phyloP scores from a whole-genome alignment of 495 filamentous ascomycete genomes.

The Aspergillus campestris region DNA sequence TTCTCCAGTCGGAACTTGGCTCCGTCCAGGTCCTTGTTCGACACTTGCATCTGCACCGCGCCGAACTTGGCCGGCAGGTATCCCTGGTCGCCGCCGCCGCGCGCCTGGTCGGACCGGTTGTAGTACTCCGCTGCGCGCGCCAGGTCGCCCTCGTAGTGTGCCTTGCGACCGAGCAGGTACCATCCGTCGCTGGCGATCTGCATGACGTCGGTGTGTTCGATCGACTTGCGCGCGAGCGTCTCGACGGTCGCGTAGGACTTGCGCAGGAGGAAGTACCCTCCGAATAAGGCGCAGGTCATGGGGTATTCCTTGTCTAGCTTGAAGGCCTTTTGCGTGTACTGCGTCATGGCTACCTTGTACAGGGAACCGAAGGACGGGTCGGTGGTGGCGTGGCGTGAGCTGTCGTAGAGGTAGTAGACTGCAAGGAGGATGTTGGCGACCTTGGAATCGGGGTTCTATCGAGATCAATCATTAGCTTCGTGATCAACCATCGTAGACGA shows the following conservation, averaged over 20 bases:
- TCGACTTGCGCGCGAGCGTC: conserved; percentile 79
- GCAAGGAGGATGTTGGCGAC: conserved; percentile 85
- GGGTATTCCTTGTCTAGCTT: conserved; percentile 92
- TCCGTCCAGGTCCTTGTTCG: conserved; percentile 76
- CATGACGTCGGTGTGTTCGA: conserved; percentile 90
- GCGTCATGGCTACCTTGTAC: conserved; percentile 88
- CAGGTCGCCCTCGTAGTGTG: conserved; percentile 63
- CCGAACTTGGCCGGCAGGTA: conserved; percentile 92
- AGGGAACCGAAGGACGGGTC: conserved; percentile 67
- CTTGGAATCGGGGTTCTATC: conserved; percentile 74
- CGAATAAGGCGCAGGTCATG: conserved; percentile 82
- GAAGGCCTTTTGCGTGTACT: conserved; percentile 88
- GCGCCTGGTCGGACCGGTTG: conserved; percentile 74
- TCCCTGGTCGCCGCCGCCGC: conserved; percentile 79
- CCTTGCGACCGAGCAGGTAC: conserved; percentile 86
- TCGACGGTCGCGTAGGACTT: conserved; percentile 74
- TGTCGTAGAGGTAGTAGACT: conserved; percentile 76
- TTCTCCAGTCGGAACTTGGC: conserved; percentile 93
- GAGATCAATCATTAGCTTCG: conserved; percentile 1
- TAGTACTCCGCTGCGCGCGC: conserved; percentile 73
- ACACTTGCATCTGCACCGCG: conserved; percentile 73
- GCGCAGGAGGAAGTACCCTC: conserved; percentile 73
- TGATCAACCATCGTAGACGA: neutral
- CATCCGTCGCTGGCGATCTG: conserved; percentile 93
- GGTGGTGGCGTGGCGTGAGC: conserved; percentile 67